phyloP scores from a whole-genome alignment of 768 basidiomycete species.

The Trametes coccinea region DNA sequence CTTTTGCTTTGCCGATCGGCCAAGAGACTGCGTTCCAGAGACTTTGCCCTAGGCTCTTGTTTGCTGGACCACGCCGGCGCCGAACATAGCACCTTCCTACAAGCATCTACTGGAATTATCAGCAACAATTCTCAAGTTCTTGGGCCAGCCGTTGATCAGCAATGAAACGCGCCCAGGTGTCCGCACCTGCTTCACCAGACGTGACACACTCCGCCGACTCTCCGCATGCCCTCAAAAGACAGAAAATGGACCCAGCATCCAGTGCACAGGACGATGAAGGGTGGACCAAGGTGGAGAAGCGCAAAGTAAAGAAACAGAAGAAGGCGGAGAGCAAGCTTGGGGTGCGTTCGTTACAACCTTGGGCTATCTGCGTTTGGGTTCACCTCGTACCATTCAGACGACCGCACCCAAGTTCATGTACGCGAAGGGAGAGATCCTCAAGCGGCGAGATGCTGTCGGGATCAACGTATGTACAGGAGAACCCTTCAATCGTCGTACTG shows the following conservation, averaged over 20 bases:
- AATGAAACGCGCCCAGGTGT: constrained; percentile 6
- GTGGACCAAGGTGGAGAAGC: constrained; percentile 74
- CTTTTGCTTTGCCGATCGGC: neutral
- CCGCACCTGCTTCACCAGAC: neutral
- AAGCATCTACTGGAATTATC: too few species aligned
- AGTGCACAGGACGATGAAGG: constrained; percentile 33
- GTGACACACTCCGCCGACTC: neutral
- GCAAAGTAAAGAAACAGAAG: constrained; percentile 68
- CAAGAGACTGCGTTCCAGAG: too few species aligned
- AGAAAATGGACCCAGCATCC: constrained; percentile 1
- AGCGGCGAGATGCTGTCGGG: constrained; percentile 71
- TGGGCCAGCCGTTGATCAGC: neutral
- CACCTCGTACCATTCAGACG: constrained; percentile 35
- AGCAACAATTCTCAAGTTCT: too few species aligned
- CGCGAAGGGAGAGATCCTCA: constrained; percentile 71
- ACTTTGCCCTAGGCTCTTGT: neutral
- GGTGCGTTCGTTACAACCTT: constrained; percentile 46
- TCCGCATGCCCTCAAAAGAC: neutral
- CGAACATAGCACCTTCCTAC: too few species aligned
- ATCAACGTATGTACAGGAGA: constrained; percentile 61
- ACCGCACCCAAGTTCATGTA: constrained; percentile 81
- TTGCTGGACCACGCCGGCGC: too few species aligned
- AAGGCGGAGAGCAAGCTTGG: constrained; percentile 58
- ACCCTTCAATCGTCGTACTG: neutral
- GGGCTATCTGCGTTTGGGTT: constrained; percentile 10